Percentiles rank a stretch among this genome's conserved stretches.
Conservation (phyloP, 1,284 basidiomycete genomes). For the Leucoagaricus sp. region DNA sequence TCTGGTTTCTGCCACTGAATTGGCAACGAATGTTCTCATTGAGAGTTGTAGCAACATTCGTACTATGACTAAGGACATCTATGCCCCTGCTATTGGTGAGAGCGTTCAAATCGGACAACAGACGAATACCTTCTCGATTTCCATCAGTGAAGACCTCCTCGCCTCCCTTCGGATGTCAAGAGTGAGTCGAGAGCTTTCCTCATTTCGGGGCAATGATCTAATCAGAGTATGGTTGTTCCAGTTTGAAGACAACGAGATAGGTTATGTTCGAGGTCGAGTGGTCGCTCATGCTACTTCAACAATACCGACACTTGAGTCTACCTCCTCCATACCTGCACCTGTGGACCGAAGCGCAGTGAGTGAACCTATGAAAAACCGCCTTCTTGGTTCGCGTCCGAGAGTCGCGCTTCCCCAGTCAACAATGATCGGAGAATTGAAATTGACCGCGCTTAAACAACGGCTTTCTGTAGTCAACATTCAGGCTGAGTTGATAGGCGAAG, state of each 20-base stretch:
- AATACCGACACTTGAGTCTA: conserved; percentile 67
- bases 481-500: conserved; percentile 92
- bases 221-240: conserved; percentile 31
- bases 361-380: conserved; percentile 35
- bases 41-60: conserved; percentile 81
- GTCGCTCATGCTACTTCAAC: conserved; percentile 80
- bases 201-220: conserved; percentile 9
- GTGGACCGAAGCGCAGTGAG: conserved; percentile 26
- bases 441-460: conserved; percentile 82
- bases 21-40: conserved; percentile 72
- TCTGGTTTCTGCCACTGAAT: conserved; percentile 76
- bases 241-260: conserved; percentile 98
- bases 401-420: conserved; percentile 78
- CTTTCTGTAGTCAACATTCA: conserved; percentile 76
- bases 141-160: conserved; percentile 87
- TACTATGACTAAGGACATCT: conserved; percentile 90
- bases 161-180: conserved; percentile 84
- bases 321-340: conserved; percentile 32
- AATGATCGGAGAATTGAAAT: conserved; percentile 94
- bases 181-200: conserved; percentile 47
- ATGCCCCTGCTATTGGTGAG: conserved; percentile 74
- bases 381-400: conserved; percentile 62
- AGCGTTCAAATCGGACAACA: conserved; percentile 92
- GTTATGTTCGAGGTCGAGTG: conserved; percentile 86
- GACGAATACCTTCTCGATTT: conserved; percentile 92